Evolutionary conservation across 2,329 filamentous ascomycete species (phyloP).

Genomic region (Ceratocystis lukuohia): DNA sequence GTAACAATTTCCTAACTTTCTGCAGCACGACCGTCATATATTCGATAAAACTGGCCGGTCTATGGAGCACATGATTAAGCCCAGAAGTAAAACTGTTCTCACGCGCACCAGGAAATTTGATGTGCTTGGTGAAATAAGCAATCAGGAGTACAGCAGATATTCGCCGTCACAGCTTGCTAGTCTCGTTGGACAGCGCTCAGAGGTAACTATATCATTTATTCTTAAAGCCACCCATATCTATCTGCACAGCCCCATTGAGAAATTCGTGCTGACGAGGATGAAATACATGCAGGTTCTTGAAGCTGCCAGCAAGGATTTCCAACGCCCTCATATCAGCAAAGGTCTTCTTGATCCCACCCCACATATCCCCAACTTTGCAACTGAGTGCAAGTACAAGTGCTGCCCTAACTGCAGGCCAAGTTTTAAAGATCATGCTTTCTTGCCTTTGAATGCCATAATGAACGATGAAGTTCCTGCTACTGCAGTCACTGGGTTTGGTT

Average conservation of each 20-base stretch:
- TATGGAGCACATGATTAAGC: constrained; percentile 26
- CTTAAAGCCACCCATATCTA: constrained; percentile 4
- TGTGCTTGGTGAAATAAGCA: constrained; percentile 34
- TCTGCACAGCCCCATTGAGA: constrained; percentile 7
- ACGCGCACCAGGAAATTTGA: constrained; percentile 32
- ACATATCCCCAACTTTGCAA: constrained; percentile 20
- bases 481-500: constrained; percentile 40
- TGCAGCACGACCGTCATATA: constrained; percentile 21
- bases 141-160: constrained; percentile 33
- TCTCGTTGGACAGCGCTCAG: constrained; percentile 38
- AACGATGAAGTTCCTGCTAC: constrained; percentile 38
- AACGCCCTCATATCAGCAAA: constrained; percentile 20
- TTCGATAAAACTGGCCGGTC: constrained; percentile 29
- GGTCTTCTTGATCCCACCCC: constrained; percentile 21
- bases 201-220: constrained; percentile 27
- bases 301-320: constrained; percentile 19
- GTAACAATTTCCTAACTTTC: constrained; percentile 5
- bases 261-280: constrained; percentile 22
- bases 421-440: constrained; percentile 32
- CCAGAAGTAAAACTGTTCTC: constrained; percentile 31
- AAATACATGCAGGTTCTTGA: constrained; percentile 23
- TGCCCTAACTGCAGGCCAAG: constrained; percentile 38
- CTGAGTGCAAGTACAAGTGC: constrained; percentile 12
- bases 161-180: constrained; percentile 34
- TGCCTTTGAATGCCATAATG: constrained; percentile 39